Evolutionary conservation across 805 yeast genomes (phyloP), one percentile per base, ranked within the genome.

Genomic region (Candida sanyiensis): DNA sequence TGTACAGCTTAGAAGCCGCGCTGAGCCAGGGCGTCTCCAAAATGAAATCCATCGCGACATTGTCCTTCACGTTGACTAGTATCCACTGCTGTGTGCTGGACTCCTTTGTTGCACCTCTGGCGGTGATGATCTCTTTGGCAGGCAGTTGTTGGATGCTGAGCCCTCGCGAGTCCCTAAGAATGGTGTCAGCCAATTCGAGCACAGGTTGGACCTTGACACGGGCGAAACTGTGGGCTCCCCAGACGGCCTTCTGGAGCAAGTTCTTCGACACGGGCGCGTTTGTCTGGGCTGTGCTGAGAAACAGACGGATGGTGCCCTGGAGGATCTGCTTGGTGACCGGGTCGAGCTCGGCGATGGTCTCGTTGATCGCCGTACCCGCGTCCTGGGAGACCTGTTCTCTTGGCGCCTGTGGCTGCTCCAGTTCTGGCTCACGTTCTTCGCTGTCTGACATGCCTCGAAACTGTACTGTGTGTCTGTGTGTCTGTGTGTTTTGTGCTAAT

Each of bases 21-120:
- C 32, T 20, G 5, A 40, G 16, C 51, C 53, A 52, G 4, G 34
- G 34, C 2, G 45, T 38, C 29, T 52, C 56, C 22, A 42, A 42
- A 3, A 40, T 18, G 23, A 49, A 55, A 2, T 37, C 43, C 17
- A 46, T 15, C 18, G 43, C 46, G 3, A 38, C 26, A 17, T 48
- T 49, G 2, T 40, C 40, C 3, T 52, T 12, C 0, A 13, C 27
- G 19, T 44, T 52, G 2, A 48, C 38, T 4, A 55, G 26, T 2
- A 42, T 34, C 48, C 50, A 55, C 8, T 46, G 48, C 13, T 43
- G 44, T 2, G 35, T 26, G 24, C 37, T 31, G 2, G 48, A 29
- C 1, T 38, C 35, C n/a, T 24, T 35, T 20, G 35, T 44, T 16
- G 19, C 26, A 8, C 51, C 52, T 15, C 41, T 36, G 5, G 40